Evolutionary conservation across 2,329 filamentous ascomycete genomes (phyloP).

Genomic region (Penicillium hesseltinei): DNA sequence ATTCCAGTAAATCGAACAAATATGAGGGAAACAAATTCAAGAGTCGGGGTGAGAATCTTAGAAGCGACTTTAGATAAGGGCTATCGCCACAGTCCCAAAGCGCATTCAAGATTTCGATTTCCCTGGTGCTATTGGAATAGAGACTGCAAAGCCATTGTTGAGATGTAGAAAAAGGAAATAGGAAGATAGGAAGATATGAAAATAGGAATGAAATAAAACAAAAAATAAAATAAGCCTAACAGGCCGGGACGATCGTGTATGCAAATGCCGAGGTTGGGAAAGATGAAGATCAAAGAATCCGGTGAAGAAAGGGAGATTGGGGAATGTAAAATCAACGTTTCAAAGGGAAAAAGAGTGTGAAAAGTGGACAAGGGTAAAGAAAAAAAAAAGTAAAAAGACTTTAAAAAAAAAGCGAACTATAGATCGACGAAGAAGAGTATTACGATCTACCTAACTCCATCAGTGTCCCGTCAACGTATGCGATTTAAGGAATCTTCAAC

Average conservation of each 20-base stretch:
- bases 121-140: neutral
- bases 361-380: neutral
- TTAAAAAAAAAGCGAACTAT: slow-evolving; percentile 17
- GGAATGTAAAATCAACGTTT: slow-evolving; percentile 7
- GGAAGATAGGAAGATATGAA: neutral
- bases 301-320: slow-evolving; percentile 13
- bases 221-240: neutral
- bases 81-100: slow-evolving; percentile 3
- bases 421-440: slow-evolving; percentile 25
- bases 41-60: neutral
- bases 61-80: neutral
- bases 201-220: neutral
- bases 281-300: slow-evolving; percentile 24
- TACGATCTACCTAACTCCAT: slow-evolving; percentile 26
- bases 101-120: neutral
- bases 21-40: neutral
- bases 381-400: neutral
- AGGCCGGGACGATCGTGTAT: slow-evolving; percentile 10
- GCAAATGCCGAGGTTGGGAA: slow-evolving; percentile 25
- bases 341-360: neutral
- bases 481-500: slow-evolving; percentile 30
- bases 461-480: slow-evolving; percentile 21
- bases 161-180: slow-evolving; percentile 2
- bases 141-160: slow-evolving; percentile 3
- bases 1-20: neutral